Base-by-base conservation (phyloP, 345 rosid species). In the Ricinus communis region DNA sequence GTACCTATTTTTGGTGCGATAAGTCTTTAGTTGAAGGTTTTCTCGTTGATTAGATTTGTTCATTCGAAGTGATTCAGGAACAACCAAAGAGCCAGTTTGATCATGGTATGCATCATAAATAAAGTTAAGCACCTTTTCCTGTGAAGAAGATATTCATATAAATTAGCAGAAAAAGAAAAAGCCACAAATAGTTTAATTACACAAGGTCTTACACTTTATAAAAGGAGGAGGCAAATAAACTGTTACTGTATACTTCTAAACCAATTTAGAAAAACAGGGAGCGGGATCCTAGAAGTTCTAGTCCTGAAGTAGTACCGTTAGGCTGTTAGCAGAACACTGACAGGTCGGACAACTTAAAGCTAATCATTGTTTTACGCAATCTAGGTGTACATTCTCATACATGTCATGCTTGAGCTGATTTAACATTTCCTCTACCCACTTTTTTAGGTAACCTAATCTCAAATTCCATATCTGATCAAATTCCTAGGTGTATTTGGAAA, bases 1-100 rank as follows among this genome's bases (percentile, higher is more conserved):
- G 22, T 81, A 93, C 97, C 96, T 86, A 70, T 88, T 94, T 80
- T 64, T 79, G 15, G 96, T 58, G 58, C 85, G 88, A 79, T 90
- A 94, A 6, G 72, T 62, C 80, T 94, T 91, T 24, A 94, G 88
- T 51, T 80, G 87, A 65, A 69, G 15, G 75, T 65, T 77, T 71
- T 90, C 97, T 66, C 79, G 81, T n/a, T 66, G 78, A 76, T 71
- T 76, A 15, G 87, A 62, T 82, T 82, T 94, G 56, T 71, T 76
- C 87, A 91, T 91, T 76, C 66, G 76, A 18, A 91, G 84, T 61
- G 85, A 69, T 63, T 89, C 85, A 0, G 93, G 94, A 69, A 93
- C 84, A 58, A 61, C 71, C 40, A 90, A 1, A 4, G 70, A 78
- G 63, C 86, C 90, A 25, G 75, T 65, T 72, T 85, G 75, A 33